Evolutionary conservation across 2,329 filamentous ascomycete genomes (phyloP).

Genomic region (Colletotrichum lindemuthianum): DNA sequence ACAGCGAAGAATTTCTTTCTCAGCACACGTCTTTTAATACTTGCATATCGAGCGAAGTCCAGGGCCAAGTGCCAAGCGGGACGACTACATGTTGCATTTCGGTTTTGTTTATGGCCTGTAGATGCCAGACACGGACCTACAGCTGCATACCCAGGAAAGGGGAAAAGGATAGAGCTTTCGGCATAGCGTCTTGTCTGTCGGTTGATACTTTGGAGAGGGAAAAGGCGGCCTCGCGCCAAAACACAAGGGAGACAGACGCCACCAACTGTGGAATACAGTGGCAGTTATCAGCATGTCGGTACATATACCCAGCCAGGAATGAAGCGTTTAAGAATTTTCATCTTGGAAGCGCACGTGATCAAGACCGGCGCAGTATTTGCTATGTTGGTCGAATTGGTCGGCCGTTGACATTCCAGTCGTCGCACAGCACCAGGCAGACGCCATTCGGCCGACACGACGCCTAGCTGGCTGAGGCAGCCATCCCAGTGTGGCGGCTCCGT

Average conservation of each 20-base stretch:
- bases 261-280: background rate
- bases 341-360: background rate
- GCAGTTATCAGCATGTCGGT: conserved; percentile 25
- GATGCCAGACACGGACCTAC: conserved; percentile 5
- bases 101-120: conserved; percentile 3
- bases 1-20: conserved; percentile 15
- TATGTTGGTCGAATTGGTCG: too few species aligned
- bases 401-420: too few species aligned
- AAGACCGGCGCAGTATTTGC: too few species aligned
- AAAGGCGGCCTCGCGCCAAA: background rate
- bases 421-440: too few species aligned
- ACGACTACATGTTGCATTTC: background rate
- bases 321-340: conserved; percentile 10
- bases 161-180: conserved; percentile 30
- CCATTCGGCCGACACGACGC: too few species aligned
- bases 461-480: too few species aligned
- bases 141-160: conserved; percentile 25
- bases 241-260: background rate
- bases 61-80: background rate
- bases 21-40: conserved; percentile 20
- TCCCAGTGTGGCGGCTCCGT: too few species aligned
- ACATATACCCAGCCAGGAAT: conserved; percentile 33
- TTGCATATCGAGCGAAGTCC: conserved; percentile 31
- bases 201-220: background rate
- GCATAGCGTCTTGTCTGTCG: conserved; percentile 24